Percentiles rank a stretch among this genome's conserved stretches.
Conservation (phyloP, 202 grass and related monocot genomes). For the Hordeum pubiflorum region DNA sequence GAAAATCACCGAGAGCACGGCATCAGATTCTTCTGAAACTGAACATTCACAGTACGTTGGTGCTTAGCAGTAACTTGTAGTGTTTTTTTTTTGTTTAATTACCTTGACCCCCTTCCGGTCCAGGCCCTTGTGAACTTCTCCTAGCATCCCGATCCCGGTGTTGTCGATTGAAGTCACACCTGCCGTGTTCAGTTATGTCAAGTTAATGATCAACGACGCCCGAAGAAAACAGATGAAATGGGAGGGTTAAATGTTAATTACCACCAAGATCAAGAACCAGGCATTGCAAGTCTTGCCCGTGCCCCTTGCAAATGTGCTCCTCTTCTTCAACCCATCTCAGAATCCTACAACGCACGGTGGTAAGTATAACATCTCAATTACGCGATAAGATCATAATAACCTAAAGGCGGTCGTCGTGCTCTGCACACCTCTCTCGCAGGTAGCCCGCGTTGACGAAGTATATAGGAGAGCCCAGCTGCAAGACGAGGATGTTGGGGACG, state of each 20-base stretch:
- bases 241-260: conserved; percentile 20
- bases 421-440: conserved; percentile 65
- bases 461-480: conserved; percentile 78
- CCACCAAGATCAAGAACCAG: conserved; percentile 69
- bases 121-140: conserved; percentile 56
- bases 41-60: neutral
- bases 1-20: neutral
- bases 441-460: conserved; percentile 74
- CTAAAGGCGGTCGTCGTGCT: neutral
- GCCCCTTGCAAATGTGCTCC: conserved; percentile 25
- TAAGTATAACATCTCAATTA: conserved; percentile 7
- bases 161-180: conserved; percentile 84
- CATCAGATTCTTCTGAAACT: neutral
- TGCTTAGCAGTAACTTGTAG: neutral
- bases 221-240: conserved; percentile 5
- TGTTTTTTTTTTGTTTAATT: neutral
- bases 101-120: conserved; percentile 59
- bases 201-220: neutral
- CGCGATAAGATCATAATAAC: neutral
- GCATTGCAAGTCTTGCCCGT: conserved; percentile 50
- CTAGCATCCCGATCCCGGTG: conserved; percentile 63
- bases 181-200: conserved; percentile 21
- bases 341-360: conserved; percentile 36
- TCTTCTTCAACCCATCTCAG: conserved; percentile 89
- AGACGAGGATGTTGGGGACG: conserved; percentile 46